Evolutionary conservation across 768 basidiomycete genomes (phyloP).

Genomic region (Candolleomyces efflorescens): DNA sequence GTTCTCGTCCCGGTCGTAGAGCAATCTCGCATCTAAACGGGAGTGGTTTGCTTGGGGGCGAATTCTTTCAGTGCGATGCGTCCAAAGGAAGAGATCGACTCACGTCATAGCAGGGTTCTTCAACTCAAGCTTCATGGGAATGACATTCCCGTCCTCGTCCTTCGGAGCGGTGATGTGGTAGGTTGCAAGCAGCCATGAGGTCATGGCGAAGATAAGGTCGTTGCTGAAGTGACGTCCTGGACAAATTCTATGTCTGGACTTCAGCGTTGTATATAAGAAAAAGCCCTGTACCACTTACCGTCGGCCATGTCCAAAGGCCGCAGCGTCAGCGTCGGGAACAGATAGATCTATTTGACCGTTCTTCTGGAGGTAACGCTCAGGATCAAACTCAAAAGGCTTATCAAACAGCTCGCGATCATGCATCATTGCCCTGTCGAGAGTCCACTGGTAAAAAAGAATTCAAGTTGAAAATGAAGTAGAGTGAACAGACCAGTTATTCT

Average conservation of each 20-base stretch:
- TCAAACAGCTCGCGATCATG: conserved; percentile 20
- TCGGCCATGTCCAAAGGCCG: conserved; percentile 25
- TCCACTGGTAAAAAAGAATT: not conserved
- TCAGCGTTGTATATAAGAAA: conserved; percentile 6
- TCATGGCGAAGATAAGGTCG: conserved; percentile 27
- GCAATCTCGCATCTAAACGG: not conserved
- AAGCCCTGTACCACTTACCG: conserved; percentile 6
- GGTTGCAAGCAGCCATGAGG: conserved; percentile 16
- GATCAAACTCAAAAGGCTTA: conserved; percentile 21
- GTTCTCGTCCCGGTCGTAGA: not conserved
- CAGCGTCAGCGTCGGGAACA: conserved; percentile 16
- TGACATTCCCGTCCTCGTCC: conserved; percentile 4
- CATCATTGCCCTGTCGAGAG: conserved; percentile 17
- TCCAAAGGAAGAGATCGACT: not conserved
- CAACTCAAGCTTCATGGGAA: conserved; percentile 1
- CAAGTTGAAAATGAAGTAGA: too few species aligned
- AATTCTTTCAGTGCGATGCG: not conserved
- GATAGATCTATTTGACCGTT: conserved; percentile 18
- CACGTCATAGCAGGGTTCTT: not conserved
- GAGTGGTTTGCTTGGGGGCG: not conserved
- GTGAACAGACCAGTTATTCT: conserved; percentile 22
- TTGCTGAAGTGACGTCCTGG: conserved; percentile 43
- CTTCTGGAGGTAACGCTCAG: conserved; percentile 23
- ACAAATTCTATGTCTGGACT: conserved; percentile 21
- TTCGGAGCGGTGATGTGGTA: conserved; percentile 7